Conservation (phyloP, 148 eudicot species). For the Camellia granthamiana region DNA sequence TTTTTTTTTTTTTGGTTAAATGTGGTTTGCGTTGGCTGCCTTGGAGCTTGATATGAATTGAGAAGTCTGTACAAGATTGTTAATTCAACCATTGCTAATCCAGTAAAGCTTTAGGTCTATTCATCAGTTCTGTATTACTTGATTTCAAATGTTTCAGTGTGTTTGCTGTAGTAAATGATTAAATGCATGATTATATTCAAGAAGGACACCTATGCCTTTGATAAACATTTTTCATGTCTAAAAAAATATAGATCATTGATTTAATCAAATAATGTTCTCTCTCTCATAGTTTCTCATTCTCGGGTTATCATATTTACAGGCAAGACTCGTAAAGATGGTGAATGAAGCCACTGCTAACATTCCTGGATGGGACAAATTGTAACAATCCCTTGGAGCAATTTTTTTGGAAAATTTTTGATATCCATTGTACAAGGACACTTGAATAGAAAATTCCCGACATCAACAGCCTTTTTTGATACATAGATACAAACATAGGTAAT, state of each 20-base stretch:
- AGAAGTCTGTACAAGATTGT: not conserved
- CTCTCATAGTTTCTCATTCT: not conserved
- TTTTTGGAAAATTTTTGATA: too few species aligned
- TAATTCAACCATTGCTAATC: not conserved
- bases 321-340: slow-evolving; percentile 42
- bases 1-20: too few species aligned
- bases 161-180: not conserved
- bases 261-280: not conserved
- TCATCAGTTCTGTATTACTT: not conserved
- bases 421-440: too few species aligned
- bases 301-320: slow-evolving; percentile 16
- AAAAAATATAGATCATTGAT: not conserved
- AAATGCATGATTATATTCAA: not conserved
- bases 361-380: slow-evolving; percentile 41
- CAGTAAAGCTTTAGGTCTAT: not conserved
- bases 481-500: too few species aligned
- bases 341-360: slow-evolving; percentile 52
- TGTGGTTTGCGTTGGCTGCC: too few species aligned
- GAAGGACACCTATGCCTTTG: not conserved
- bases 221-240: not conserved
- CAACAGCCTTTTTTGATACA: too few species aligned
- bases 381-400: not conserved
- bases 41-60: not conserved
- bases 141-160: not conserved
- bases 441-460: too few species aligned